Base-by-base conservation (phyloP, 768 basidiomycete species). In the Tylopilus subfusipes region DNA sequence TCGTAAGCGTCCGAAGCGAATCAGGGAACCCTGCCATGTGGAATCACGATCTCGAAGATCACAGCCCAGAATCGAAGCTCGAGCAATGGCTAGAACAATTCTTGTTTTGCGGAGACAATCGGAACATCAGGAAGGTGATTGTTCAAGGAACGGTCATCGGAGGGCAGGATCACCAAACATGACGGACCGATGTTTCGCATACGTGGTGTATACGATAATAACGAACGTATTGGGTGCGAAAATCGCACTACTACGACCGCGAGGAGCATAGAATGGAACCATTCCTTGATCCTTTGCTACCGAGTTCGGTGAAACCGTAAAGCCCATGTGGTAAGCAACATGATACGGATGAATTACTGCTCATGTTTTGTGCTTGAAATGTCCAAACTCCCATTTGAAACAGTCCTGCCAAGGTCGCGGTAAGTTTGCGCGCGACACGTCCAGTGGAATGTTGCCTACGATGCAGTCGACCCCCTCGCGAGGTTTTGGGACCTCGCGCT, bases 71-170 rank as follows among this genome's bases (percentile, higher is more conserved):
- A 58, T 63, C 69, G 53, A 67, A 70, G 52, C 66, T 92, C 52
- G 82, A 55, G 76, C 72, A 43, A 75, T 82, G 58, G 69, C 75
- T 98, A 60, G 94, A 97, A 72, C 78, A 84, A 55, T 93, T 95
- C 71, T 73, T 96, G 58, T 93, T 92, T 65, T 83, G 84, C 39
- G 93, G 91, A 8, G 93, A 96, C 68, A 85, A 91, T 66, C 76
- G 92, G 66, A 95, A 93, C 70, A 84, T 97, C 52, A 72, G 72
- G 47, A 76, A 78, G 52, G 94, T 98, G 19, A 94, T 85, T 64
- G 94, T 98, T 16, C 85, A 90, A 63, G 94, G 95, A 2, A 69
- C 75, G 42, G 68, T 82, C 33, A 82, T 98, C 33, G 94, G 92
- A 11, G 95, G 95, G 13, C 76, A 72, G 44, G 75, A 73, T 45